These are phyloP conservation scores for Hypoxylon trugodes DNA, from an alignment of 495 filamentous ascomycete species.

Conservation along the genomic window DNA sequence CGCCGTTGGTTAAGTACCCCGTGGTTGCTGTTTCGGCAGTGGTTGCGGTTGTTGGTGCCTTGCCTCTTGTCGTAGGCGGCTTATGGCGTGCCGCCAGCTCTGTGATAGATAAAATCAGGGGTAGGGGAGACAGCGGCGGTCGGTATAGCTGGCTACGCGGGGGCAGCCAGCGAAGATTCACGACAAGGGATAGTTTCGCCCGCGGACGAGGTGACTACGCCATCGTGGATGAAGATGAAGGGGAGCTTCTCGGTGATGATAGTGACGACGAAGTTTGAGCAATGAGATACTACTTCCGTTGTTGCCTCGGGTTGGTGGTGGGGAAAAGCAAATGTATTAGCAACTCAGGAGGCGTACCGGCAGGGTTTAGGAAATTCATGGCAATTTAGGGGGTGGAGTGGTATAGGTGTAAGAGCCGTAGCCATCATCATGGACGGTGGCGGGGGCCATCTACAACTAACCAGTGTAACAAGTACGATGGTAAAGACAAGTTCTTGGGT, in stretches of 20 bases:
- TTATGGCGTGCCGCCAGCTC: constrained; percentile 69
- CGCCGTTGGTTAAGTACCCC: constrained; percentile 77
- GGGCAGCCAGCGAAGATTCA: constrained; percentile 69
- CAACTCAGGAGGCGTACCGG: constrained; percentile 34
- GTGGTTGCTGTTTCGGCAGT: constrained; percentile 79
- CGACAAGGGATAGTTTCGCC: constrained; percentile 83
- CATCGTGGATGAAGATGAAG: constrained; percentile 89
- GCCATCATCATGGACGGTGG: too few species aligned
- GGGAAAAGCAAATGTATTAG: constrained; percentile 23
- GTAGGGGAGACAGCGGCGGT: constrained; percentile 45
- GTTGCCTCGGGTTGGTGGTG: neutral
- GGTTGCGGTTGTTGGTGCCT: constrained; percentile 75
- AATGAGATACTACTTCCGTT: neutral
- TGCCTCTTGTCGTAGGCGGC: constrained; percentile 74
- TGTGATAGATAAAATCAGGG: constrained; percentile 55
- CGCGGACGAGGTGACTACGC: constrained; percentile 85
- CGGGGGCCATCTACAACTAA: constrained; percentile 13
- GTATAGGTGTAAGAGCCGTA: neutral
- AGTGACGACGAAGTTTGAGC: constrained; percentile 85
- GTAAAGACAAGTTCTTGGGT: constrained; percentile 9
- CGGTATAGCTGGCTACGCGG: constrained; percentile 58
- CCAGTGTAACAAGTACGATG: constrained; percentile 9
- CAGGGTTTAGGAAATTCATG: constrained; percentile 26
- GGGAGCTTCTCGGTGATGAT: constrained; percentile 89
- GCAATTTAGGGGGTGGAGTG: constrained; percentile 15